Percentiles rank a stretch among this genome's conserved stretches.
phyloP scores from a whole-genome alignment of 768 basidiomycete species.

The Antrodiella citrinella region DNA sequence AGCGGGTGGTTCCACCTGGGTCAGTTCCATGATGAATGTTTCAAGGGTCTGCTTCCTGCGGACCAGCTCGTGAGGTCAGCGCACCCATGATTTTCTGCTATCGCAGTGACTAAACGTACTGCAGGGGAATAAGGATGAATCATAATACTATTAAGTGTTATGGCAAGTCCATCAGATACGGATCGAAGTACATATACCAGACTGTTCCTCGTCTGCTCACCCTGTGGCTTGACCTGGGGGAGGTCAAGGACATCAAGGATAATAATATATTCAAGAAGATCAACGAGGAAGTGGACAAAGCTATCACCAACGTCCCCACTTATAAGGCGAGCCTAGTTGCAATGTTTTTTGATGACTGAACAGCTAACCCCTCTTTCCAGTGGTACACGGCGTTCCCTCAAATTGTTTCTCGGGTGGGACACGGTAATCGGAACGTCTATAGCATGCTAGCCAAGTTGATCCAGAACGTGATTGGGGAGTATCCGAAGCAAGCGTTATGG shows the following conservation, averaged over 20 bases:
- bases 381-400: slow-evolving; percentile 97
- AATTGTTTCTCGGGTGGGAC: slow-evolving; percentile 89
- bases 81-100: too few species aligned
- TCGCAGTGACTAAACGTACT: too few species aligned
- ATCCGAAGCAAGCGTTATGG: slow-evolving; percentile 92
- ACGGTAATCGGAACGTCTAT: slow-evolving; percentile 56
- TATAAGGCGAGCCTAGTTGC: slow-evolving; percentile 56
- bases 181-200: slow-evolving; percentile 95
- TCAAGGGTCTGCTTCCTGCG: slow-evolving; percentile 38
- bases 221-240: slow-evolving; percentile 91
- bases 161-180: slow-evolving; percentile 60
- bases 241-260: slow-evolving; percentile 27
- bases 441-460: slow-evolving; percentile 59
- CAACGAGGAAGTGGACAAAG: slow-evolving; percentile 31
- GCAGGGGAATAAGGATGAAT: slow-evolving; percentile 60
- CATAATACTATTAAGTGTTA: slow-evolving; percentile 59
- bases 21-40: slow-evolving; percentile 78
- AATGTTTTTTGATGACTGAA: slow-evolving; percentile 2
- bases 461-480: slow-evolving; percentile 61
- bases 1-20: slow-evolving; percentile 83
- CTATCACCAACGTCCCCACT: slow-evolving; percentile 36
- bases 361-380: slow-evolving; percentile 39
- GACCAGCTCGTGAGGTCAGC: slow-evolving; percentile 40
- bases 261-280: slow-evolving; percentile 43
- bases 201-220: slow-evolving; percentile 91